Base-by-base conservation (phyloP, 2,329 filamentous ascomycete species). In the Colletotrichum incanum region DNA sequence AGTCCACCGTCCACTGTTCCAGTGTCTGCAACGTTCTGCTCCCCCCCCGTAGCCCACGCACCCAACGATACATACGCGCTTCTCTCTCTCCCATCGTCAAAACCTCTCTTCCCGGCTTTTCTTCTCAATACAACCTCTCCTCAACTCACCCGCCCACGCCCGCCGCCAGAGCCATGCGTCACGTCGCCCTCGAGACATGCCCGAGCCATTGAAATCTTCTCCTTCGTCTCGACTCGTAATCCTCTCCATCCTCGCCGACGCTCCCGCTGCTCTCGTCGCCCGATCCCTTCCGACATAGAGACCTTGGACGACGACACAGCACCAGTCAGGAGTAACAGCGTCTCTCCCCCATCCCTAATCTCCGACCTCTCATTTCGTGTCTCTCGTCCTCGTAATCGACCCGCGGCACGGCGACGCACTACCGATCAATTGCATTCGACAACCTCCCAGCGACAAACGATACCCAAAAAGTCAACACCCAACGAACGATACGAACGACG, bases 231-330 rank as follows among this genome's bases (percentile, higher is more conserved):
- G 65, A 72, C 23, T 63, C 64, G 79, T 76, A 73, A 80, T 72
- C 74, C 80, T 79, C 71, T 76, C 76, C 72, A 71, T 74, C 75
- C 80, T 78, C 74, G 77, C 55, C 41, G 49, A 54, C 54, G 54
- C 54, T 66, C 14, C 54, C 50, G 41, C 61, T 41, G 39, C 54
- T 45, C 23, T 50, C 18, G 26, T 43, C 64, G 64, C 45, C n/a
- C 47, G 23, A 37, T 68, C 43, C 55, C 28, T 39, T 23, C 23
- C 43, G 28, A 56, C 52, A 34, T 31, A 26, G 60, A 63, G 64
- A 43, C 59, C 58, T 20, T 52, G 20, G 65, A 52, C 64, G 37
- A 47, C 63, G 37, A 39, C 37, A 39, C 37, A 5, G 3, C 47
- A 28, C 5, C 58, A 55, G 52, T 43, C 69, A 55, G 50, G 50